These are phyloP conservation scores for Yamadazyma membranifaciens DNA, from an alignment of 1,139 yeast genomes.

Conservation along the genomic window DNA sequence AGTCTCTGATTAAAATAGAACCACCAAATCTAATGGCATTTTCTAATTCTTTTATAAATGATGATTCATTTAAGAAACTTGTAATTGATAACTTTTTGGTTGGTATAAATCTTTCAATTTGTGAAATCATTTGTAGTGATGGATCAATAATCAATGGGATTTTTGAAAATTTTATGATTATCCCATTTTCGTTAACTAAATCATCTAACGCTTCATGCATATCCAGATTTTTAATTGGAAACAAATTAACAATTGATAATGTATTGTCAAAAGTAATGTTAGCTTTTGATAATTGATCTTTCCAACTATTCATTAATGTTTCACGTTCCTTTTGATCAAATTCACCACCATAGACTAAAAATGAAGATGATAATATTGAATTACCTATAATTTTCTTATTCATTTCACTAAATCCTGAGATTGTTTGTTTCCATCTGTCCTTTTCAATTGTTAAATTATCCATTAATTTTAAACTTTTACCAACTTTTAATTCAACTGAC, in stretches of 20 bases:
- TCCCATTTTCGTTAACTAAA: slow-evolving; percentile 61
- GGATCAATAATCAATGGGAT: slow-evolving; percentile 76
- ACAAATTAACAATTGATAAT: slow-evolving; percentile 11
- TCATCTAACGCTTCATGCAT: slow-evolving; percentile 60
- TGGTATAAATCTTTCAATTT: slow-evolving; percentile 30
- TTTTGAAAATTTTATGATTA: slow-evolving; percentile 43
- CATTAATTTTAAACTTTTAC: slow-evolving; percentile 61
- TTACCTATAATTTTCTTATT: slow-evolving; percentile 61
- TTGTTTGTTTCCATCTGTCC: slow-evolving; percentile 69
- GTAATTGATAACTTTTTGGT: slow-evolving; percentile 51
- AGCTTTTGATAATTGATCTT: slow-evolving; percentile 29
- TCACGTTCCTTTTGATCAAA: slow-evolving; percentile 54
- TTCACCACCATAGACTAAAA: slow-evolving; percentile 59
- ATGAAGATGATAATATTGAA: slow-evolving; percentile 61
- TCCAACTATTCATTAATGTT: slow-evolving; percentile 41
- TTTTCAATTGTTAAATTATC: slow-evolving; percentile 67
- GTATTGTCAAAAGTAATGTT: slow-evolving; percentile 45
- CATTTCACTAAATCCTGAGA: slow-evolving; percentile 47
- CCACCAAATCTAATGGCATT: slow-evolving; percentile 87
- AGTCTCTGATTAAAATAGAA: slow-evolving; percentile 66
- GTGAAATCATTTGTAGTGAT: slow-evolving; percentile 44
- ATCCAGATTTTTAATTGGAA: slow-evolving; percentile 7
- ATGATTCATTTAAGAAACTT: slow-evolving; percentile 71
- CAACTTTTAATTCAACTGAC: slow-evolving; percentile 58
- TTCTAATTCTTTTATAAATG: slow-evolving; percentile 68